phyloP scores from a whole-genome alignment of 2,329 filamentous ascomycete species.

The Paramyrothecium sp. region DNA sequence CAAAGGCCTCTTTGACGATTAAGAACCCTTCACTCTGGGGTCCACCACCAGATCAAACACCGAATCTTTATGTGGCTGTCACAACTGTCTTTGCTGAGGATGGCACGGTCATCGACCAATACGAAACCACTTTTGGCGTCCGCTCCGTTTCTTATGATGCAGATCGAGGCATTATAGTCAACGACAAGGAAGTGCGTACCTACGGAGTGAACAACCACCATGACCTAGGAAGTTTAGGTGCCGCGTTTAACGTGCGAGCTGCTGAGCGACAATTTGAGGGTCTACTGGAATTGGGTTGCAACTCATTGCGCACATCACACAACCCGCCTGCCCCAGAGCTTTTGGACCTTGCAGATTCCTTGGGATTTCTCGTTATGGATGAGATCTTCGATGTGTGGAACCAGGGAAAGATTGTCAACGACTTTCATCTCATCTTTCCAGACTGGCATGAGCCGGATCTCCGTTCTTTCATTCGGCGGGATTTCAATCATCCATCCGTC shows the following conservation, averaged over 20 bases:
- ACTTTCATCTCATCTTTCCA: constrained; percentile 49
- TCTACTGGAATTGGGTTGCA: constrained; percentile 46
- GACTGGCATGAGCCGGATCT: constrained; percentile 55
- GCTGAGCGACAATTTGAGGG: constrained; percentile 46
- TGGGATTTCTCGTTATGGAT: constrained; percentile 50
- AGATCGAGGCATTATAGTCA: constrained; percentile 42
- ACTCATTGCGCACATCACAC: constrained; percentile 50
- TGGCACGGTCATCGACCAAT: constrained; percentile 34
- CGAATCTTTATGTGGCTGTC: constrained; percentile 46
- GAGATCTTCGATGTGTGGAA: constrained; percentile 55
- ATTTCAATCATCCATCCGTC: constrained; percentile 55
- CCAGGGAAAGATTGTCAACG: constrained; percentile 40
- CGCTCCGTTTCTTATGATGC: constrained; percentile 38
- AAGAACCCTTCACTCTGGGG: constrained; percentile 46
- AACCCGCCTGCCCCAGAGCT: constrained; percentile 52
- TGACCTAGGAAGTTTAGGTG: constrained; percentile 47
- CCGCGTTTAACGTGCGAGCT: constrained; percentile 48
- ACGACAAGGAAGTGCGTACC: constrained; percentile 40
- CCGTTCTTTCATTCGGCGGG: constrained; percentile 48
- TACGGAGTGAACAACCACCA: constrained; percentile 51
- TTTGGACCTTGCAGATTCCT: constrained; percentile 45
- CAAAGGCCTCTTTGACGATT: constrained; percentile 27
- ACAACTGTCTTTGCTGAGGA: constrained; percentile 31
- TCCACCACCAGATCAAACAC: constrained; percentile 40
- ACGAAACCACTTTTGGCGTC: constrained; percentile 50